Percentiles rank a stretch among this genome's conserved stretches.
Conservation (phyloP, 2,329 filamentous ascomycete species). For the Simplicillium sp. region DNA sequence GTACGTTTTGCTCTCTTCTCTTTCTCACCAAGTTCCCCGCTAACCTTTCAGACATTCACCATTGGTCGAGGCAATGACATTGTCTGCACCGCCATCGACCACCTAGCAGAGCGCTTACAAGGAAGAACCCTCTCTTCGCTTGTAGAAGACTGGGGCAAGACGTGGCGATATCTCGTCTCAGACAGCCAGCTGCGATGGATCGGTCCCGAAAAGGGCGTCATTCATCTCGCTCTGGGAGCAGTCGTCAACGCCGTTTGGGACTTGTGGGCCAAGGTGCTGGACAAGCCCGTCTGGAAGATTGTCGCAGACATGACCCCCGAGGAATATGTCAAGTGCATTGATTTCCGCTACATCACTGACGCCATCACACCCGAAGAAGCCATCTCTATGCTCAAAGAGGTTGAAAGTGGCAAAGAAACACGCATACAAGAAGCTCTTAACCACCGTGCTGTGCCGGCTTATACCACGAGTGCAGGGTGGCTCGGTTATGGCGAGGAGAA, state of each 20-base stretch:
- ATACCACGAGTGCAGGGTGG: conserved; percentile 87
- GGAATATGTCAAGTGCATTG: conserved; percentile 79
- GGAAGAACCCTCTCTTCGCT: conserved; percentile 69
- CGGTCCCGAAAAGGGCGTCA: conserved; percentile 87
- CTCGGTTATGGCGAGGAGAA: conserved; percentile 84
- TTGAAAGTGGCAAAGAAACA: conserved; percentile 57
- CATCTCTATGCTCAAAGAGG: conserved; percentile 56
- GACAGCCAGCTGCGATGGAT: conserved; percentile 92
- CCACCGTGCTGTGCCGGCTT: conserved; percentile 73
- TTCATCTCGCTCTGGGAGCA: conserved; percentile 81
- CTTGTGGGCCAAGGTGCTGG: conserved; percentile 80
- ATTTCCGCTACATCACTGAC: conserved; percentile 92
- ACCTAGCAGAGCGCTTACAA: conserved; percentile 67
- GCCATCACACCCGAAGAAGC: conserved; percentile 84
- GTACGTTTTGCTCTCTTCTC: conserved; percentile 25
- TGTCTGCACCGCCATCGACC: conserved; percentile 74
- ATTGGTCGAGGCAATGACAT: conserved; percentile 89
- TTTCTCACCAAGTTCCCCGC: neutral
- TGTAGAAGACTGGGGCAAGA: conserved; percentile 73
- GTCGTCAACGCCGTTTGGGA: conserved; percentile 92
- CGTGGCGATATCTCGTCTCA: conserved; percentile 85
- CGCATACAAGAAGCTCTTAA: conserved; percentile 65
- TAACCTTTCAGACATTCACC: conserved; percentile 53
- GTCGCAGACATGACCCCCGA: conserved; percentile 85
- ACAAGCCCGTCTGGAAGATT: conserved; percentile 84